Conservation (phyloP, 2,329 filamentous ascomycete species). For the Mycosphaerella arachidis region DNA sequence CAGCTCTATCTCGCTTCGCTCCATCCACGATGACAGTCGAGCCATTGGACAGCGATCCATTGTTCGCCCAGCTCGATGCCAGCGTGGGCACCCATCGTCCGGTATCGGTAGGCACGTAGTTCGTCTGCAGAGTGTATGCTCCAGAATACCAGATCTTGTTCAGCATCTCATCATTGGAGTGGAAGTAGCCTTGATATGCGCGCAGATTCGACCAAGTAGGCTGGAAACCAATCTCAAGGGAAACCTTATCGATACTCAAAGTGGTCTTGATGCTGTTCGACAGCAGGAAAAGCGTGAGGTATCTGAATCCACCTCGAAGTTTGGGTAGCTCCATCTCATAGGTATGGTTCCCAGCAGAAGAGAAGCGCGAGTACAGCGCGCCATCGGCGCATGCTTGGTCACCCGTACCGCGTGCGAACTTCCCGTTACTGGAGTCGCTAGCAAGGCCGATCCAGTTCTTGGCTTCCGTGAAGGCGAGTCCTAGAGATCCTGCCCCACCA, state of each 20-base stretch:
- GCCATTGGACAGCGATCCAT: slow-evolving; percentile 33
- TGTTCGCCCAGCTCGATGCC: slow-evolving; percentile 32
- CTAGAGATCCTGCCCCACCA: slow-evolving; percentile 35
- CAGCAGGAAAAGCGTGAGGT: slow-evolving; percentile 47
- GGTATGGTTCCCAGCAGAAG: slow-evolving; percentile 29
- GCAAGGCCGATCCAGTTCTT: slow-evolving; percentile 42
- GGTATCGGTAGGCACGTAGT: slow-evolving; percentile 33
- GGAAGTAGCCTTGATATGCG: slow-evolving; percentile 36
- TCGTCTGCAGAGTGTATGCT: slow-evolving; percentile 40
- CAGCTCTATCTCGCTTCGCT: slow-evolving; percentile 37
- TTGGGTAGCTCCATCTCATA: slow-evolving; percentile 44
- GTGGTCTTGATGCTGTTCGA: slow-evolving; percentile 32
- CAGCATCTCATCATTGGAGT: slow-evolving; percentile 42
- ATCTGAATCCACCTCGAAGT: slow-evolving; percentile 51
- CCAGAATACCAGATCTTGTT: slow-evolving; percentile 56
- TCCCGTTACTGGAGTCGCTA: slow-evolving; percentile 42
- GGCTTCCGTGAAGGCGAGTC: slow-evolving; percentile 41
- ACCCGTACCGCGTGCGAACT: slow-evolving; percentile 27
- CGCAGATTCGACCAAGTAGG: slow-evolving; percentile 46
- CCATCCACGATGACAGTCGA: slow-evolving; percentile 37
- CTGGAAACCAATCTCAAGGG: slow-evolving; percentile 45
- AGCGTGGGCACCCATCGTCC: slow-evolving; percentile 29
- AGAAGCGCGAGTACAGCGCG: slow-evolving; percentile 41
- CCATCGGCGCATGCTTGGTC: slow-evolving; percentile 37
- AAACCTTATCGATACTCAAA: slow-evolving; percentile 37